Percentiles rank a stretch among this genome's conserved stretches.
Conservation (phyloP, 169 alveolate genomes). For the Toxoplasma gondii region DNA sequence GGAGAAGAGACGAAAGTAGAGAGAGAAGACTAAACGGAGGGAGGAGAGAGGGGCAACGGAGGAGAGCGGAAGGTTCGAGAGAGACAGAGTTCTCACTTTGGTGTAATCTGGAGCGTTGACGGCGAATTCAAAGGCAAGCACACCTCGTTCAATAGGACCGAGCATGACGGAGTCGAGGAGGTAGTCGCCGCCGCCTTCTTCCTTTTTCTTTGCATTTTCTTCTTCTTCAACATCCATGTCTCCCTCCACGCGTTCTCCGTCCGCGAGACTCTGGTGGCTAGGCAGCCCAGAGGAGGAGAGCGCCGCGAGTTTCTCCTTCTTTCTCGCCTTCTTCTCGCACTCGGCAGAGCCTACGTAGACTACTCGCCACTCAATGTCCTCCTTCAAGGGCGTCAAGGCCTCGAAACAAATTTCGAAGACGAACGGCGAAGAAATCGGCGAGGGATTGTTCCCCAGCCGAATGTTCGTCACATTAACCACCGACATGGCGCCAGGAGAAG, state of each 20-base stretch:
- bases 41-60: too few species aligned
- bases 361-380: constrained; percentile 93
- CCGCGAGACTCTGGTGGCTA: not conserved
- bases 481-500: constrained; percentile 85
- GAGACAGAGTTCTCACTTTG: constrained; percentile 73
- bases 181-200: constrained; percentile 83
- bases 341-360: constrained; percentile 82
- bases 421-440: constrained; percentile 91
- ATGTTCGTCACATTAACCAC: constrained; percentile 94
- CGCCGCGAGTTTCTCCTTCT: not conserved
- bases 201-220: not conserved
- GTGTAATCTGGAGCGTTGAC: constrained; percentile 94
- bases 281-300: not conserved
- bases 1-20: not conserved
- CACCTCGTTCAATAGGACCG: constrained; percentile 94
- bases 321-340: constrained; percentile 28
- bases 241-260: not conserved
- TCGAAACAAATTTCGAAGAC: constrained; percentile 94
- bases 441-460: constrained; percentile 89
- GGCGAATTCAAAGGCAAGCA: constrained; percentile 92
- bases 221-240: not conserved
- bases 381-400: constrained; percentile 87
- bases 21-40: too few species aligned
- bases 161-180: constrained; percentile 93
- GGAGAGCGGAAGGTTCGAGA: too few species aligned